These are phyloP conservation scores for Mycena indigotica DNA, from an alignment of 768 basidiomycete genomes.

Conservation along the genomic window DNA sequence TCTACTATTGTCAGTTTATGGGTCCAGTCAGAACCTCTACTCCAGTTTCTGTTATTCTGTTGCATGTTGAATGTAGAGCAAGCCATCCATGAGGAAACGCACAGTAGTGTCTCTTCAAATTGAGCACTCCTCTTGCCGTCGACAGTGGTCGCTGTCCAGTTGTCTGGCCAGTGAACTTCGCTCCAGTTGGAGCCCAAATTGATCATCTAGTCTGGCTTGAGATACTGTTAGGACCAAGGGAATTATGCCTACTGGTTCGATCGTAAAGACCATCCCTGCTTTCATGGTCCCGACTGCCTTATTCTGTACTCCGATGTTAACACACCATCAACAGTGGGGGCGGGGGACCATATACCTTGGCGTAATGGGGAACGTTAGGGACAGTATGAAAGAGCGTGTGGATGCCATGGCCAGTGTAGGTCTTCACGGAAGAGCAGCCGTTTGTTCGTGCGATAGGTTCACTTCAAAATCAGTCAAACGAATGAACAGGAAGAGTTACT, in stretches of 20 bases:
- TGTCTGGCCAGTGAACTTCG: conserved; percentile 86
- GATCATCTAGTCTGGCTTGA: conserved; percentile 68
- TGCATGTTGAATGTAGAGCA: no score
- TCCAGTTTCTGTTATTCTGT: conserved; percentile 88
- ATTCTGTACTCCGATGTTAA: conserved; percentile 42
- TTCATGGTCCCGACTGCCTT: conserved; percentile 94
- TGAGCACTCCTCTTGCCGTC: conserved; percentile 94
- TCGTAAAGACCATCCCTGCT: conserved; percentile 86
- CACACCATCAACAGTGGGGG: not conserved
- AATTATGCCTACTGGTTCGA: conserved; percentile 64
- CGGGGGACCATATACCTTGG: conserved; percentile 44
- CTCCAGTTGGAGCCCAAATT: conserved; percentile 82
- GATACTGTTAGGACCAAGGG: conserved; percentile 7
- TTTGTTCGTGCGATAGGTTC: conserved; percentile 84
- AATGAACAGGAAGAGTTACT: not conserved
- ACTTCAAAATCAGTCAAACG: conserved; percentile 36
- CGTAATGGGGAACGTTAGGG: conserved; percentile 94
- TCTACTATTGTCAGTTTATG: conserved; percentile 25
- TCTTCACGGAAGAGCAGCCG: conserved; percentile 88
- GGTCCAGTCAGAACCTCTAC: conserved; percentile 33
- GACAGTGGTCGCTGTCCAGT: conserved; percentile 93
- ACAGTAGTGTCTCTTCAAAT: conserved; percentile 97
- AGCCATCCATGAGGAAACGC: no score
- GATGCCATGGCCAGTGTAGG: conserved; percentile 91
- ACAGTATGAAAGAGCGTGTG: conserved; percentile 82